Evolutionary conservation across 352 stramenopile species (phyloP), one percentile per base, ranked within the genome.

Genomic region (Phytophthora agathidicida): DNA sequence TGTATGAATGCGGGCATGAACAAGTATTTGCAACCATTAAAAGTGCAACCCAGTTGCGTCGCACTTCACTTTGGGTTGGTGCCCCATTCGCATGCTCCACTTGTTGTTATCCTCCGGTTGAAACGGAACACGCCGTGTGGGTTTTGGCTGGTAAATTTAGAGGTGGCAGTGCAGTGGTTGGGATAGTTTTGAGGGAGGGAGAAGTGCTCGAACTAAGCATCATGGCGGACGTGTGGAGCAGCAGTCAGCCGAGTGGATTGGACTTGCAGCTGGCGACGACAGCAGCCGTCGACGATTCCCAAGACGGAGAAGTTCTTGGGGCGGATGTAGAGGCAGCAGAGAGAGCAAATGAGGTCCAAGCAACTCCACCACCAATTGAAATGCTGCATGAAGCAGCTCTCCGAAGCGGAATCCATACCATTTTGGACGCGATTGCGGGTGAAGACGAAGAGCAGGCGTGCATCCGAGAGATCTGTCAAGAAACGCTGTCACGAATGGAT

Each of bases 391-490:
- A 75, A 13, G 65, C 52, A 35, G 60, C 50, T 13, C 65, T 93
- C 50, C 71, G 77, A 11, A 75, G 60, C 16, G 72, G 66, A 6
- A 61, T 93, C 16, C 63, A 66, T 22, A 60, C 65, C 19, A 56
- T 93, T 31, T 68, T 91, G 7, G 74, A 89, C 24, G 74, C 87
- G 32, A 83, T 74, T 7, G 53, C 51, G 19, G 48, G 24, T 3
- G 77, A 92, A 26, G 66, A 75, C 16, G 68, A 83, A 2, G 68
- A 77, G 31, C 67, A 83, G 20, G 55, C 58, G 44, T 74, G 74
- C 35, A 50, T 93, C n/a, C 80, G 80, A 19, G 80, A 93, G 30
- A 61, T 91, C n/a, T 93, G 84, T 39, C 64, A 67, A 7, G 64
- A 83, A 36, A 89, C 82, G 10, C 47, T 91, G 19, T 47, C 46